These are phyloP conservation scores for Schizophyllum amplum DNA, from an alignment of 1,284 basidiomycete species.

Conservation along the genomic window DNA sequence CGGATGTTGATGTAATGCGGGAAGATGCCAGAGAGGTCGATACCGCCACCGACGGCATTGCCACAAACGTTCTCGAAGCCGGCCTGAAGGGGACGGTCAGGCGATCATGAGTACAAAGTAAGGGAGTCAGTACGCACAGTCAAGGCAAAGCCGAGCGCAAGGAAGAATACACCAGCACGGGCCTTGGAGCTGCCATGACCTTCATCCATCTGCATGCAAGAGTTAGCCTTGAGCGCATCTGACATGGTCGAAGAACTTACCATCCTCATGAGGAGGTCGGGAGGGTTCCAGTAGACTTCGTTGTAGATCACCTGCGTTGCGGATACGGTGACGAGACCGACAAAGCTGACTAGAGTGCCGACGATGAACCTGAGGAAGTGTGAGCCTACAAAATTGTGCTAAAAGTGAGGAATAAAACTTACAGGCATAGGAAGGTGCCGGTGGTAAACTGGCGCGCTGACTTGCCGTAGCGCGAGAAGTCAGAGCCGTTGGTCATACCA, in stretches of 20 bases:
- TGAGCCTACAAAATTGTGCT: background rate
- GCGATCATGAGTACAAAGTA: background rate
- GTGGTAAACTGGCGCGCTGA: background rate
- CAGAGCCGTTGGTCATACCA: conserved; percentile 14
- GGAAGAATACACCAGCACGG: conserved; percentile 13
- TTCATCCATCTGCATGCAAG: conserved; percentile 5
- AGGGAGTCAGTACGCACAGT: conserved; percentile 2
- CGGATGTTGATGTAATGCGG: conserved; percentile 17
- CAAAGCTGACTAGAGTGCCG: conserved; percentile 12
- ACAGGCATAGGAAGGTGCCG: conserved; percentile 3
- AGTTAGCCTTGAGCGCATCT: background rate
- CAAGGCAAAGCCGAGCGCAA: conserved; percentile 12
- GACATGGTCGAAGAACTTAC: background rate
- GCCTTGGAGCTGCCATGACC: conserved; percentile 12
- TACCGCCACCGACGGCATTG: conserved; percentile 14
- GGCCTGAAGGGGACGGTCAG: conserved; percentile 1
- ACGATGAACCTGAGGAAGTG: conserved; percentile 1
- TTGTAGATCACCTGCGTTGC: conserved; percentile 14
- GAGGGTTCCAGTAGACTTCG: conserved; percentile 15
- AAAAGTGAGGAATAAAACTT: background rate
- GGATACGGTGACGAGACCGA: conserved; percentile 13
- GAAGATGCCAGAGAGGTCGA: conserved; percentile 14
- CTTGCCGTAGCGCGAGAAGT: conserved; percentile 13
- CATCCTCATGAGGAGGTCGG: conserved; percentile 14
- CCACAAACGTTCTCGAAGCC: conserved; percentile 14